These are phyloP conservation scores for Ogataea allantospora DNA, from an alignment of 805 yeast species.

Conservation along the genomic window DNA sequence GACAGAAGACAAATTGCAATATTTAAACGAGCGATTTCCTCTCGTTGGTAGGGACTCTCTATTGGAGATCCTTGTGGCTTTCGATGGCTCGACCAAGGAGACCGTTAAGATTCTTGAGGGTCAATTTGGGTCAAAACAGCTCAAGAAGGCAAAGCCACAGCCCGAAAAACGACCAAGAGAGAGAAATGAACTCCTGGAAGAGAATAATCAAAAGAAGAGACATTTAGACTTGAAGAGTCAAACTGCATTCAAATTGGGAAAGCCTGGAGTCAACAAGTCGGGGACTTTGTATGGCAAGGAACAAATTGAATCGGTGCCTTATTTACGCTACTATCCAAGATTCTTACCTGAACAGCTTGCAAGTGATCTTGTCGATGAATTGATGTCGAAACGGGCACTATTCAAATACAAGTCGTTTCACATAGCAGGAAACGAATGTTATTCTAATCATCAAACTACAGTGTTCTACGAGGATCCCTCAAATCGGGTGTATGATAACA, in stretches of 20 bases:
- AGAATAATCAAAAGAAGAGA: background rate
- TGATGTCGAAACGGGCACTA: slow-evolving; percentile 39
- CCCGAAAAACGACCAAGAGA: background rate
- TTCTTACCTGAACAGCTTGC: slow-evolving; percentile 54
- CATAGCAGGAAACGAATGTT: slow-evolving; percentile 60
- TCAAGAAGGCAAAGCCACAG: background rate
- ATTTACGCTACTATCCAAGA: slow-evolving; percentile 47
- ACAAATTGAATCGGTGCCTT: slow-evolving; percentile 48
- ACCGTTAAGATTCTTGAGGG: slow-evolving; percentile 44
- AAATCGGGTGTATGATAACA: slow-evolving; percentile 28
- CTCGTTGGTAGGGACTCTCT: slow-evolving; percentile 40
- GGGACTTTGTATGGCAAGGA: slow-evolving; percentile 48
- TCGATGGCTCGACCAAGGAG: slow-evolving; percentile 49
- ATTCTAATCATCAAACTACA: slow-evolving; percentile 53
- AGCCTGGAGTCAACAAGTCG: slow-evolving; percentile 7
- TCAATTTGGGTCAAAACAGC: slow-evolving; percentile 18
- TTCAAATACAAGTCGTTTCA: slow-evolving; percentile 50
- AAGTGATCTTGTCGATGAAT: slow-evolving; percentile 39
- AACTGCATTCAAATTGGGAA: slow-evolving; percentile 1
- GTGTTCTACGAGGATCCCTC: slow-evolving; percentile 8
- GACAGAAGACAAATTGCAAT: slow-evolving; percentile 40
- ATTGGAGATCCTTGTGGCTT: slow-evolving; percentile 50
- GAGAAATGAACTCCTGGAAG: background rate
- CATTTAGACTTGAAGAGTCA: background rate
- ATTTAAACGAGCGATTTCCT: slow-evolving; percentile 42